These are phyloP conservation scores for Dactylonectria estremocensis DNA, from an alignment of 2,329 filamentous ascomycete species.

Conservation along the genomic window DNA sequence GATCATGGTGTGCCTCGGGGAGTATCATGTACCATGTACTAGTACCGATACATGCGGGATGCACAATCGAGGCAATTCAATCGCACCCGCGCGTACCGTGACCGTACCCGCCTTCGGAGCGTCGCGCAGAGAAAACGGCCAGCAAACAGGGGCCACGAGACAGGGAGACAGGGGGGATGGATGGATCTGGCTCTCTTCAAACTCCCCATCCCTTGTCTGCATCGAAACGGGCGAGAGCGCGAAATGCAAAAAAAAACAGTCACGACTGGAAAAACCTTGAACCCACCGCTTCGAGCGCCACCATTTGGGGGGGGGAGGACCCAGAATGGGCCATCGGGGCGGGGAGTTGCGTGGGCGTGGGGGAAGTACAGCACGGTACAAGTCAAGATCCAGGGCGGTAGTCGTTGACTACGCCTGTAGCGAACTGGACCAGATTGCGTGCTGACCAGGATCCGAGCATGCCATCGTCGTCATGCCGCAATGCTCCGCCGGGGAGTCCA, in stretches of 20 bases:
- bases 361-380: constrained; percentile 24
- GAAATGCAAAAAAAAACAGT: not conserved
- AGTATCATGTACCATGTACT: too few species aligned
- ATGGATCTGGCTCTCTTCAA: too few species aligned
- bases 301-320: too few species aligned
- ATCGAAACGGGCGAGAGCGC: constrained; percentile 12
- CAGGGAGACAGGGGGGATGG: constrained; percentile 8
- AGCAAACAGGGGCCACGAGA: constrained; percentile 15
- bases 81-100: constrained; percentile 23
- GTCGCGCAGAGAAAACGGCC: constrained; percentile 12
- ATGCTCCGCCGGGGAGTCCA: constrained; percentile 36
- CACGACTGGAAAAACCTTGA: not conserved
- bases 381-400: constrained; percentile 3
- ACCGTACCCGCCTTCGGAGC: constrained; percentile 21
- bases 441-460: constrained; percentile 50
- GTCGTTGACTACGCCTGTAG: not conserved
- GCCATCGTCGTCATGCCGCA: constrained; percentile 42
- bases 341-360: constrained; percentile 38
- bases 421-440: constrained; percentile 42
- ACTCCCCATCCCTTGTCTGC: constrained; percentile 1
- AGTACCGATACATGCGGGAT: constrained; percentile 20
- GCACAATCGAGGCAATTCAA: not conserved
- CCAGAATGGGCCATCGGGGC: constrained; percentile 3
- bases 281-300: too few species aligned
- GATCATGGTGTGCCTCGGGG: not conserved